phyloP scores from a whole-genome alignment of 108 stramenopile genomes.

The Nannochloropsis oceanica region DNA sequence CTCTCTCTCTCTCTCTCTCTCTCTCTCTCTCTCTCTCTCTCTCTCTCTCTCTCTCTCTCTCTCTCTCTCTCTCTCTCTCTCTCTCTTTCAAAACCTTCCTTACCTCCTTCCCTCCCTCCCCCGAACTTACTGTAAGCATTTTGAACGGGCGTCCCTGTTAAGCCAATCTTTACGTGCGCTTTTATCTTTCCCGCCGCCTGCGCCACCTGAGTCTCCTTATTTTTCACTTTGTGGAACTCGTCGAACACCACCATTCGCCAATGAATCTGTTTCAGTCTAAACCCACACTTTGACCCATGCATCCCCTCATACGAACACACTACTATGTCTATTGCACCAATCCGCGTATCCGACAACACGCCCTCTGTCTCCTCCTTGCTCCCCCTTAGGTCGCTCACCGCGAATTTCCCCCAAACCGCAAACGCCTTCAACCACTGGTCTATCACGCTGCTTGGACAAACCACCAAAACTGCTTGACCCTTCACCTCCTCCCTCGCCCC shows the following conservation, averaged over 20 bases:
- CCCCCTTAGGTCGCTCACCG: neutral
- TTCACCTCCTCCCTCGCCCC: neutral
- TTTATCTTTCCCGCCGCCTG: constrained; percentile 2
- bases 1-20: neutral
- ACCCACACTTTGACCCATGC: neutral
- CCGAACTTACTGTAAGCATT: too few species aligned
- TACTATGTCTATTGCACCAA: constrained; percentile 2
- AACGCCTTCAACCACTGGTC: constrained; percentile 6
- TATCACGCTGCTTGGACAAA: constrained; percentile 4
- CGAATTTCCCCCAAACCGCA: constrained; percentile 7
- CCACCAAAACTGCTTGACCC: neutral
- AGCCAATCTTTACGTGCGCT: neutral
- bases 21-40: too few species aligned
- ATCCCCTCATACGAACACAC: constrained; percentile 7
- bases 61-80: neutral
- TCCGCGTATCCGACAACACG: neutral
- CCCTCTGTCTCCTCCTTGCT: neutral
- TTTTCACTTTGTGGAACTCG: constrained; percentile 17
- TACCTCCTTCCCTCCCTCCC: neutral
- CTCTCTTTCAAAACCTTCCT: neutral
- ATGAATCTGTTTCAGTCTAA: neutral
- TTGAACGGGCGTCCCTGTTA: constrained; percentile 14
- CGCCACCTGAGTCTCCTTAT: neutral
- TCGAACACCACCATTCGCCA: constrained; percentile 15
- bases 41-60: too few species aligned